Evolutionary conservation across 2,329 filamentous ascomycete species (phyloP).

Genomic region (Pestalotiopsis sp.): DNA sequence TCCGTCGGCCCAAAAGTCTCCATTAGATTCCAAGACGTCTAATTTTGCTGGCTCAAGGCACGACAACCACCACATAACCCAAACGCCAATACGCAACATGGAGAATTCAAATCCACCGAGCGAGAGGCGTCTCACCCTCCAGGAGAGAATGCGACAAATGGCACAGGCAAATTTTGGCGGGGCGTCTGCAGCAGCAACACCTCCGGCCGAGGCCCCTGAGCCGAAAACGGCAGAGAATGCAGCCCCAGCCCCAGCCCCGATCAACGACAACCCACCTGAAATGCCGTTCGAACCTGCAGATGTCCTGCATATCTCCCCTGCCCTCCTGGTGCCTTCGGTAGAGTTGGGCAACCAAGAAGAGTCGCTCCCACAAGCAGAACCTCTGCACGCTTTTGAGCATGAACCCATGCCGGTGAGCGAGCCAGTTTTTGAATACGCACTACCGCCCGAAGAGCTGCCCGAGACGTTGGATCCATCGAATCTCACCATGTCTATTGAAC

Average conservation of each 20-base stretch:
- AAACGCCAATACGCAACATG: slow-evolving; percentile 1
- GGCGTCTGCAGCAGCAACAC: not conserved
- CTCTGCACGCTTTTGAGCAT: slow-evolving; percentile 15
- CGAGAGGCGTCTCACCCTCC: slow-evolving; percentile 20
- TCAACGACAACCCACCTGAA: not conserved
- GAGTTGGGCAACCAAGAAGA: slow-evolving; percentile 15
- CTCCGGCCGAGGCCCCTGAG: not conserved
- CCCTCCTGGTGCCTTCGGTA: slow-evolving; percentile 17
- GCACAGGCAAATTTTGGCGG: slow-evolving; percentile 23
- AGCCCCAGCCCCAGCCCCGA: not conserved
- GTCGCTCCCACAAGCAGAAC: slow-evolving; percentile 11
- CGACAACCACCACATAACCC: not conserved
- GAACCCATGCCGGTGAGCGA: not conserved
- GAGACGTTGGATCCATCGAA: slow-evolving; percentile 31
- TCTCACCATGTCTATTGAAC: slow-evolving; percentile 33
- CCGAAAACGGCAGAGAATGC: not conserved
- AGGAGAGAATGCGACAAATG: slow-evolving; percentile 26
- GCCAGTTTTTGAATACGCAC: not conserved
- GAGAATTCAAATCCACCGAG: slow-evolving; percentile 13
- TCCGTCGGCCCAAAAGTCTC: not conserved
- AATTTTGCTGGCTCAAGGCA: not conserved
- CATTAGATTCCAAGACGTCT: not conserved
- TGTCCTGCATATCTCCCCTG: slow-evolving; percentile 16
- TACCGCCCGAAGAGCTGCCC: slow-evolving; percentile 26
- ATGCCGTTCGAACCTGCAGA: slow-evolving; percentile 6